phyloP scores from a whole-genome alignment of 2,329 filamentous ascomycete genomes.

The Fusarium devonianum region DNA sequence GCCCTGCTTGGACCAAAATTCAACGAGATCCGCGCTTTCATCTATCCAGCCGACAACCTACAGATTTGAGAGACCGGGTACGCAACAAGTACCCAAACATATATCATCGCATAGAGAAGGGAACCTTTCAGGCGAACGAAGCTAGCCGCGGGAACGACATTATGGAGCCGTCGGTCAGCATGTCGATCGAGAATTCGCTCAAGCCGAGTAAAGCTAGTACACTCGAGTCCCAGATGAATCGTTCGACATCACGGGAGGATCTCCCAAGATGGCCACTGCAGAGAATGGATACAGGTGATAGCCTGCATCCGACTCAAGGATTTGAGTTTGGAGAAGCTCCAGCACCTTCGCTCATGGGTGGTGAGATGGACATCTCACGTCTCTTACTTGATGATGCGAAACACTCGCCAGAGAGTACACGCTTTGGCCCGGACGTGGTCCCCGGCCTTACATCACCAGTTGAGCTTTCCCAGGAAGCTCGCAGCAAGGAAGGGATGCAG shows the following conservation, averaged over 20 bases:
- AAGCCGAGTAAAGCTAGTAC: conserved; percentile 49
- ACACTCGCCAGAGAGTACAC: conserved; percentile 34
- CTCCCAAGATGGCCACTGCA: conserved; percentile 53
- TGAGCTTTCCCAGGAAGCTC: conserved; percentile 20
- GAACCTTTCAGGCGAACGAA: conserved; percentile 56
- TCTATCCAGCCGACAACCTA: conserved; percentile 66
- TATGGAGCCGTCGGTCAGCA: conserved; percentile 61
- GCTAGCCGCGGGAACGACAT: conserved; percentile 50
- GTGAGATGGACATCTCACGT: conserved; percentile 69
- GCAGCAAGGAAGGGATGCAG: conserved; percentile 25
- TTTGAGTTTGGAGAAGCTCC: conserved; percentile 56
- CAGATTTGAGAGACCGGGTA: conserved; percentile 68
- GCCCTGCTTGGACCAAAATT: conserved; percentile 71
- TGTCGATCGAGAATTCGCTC: conserved; percentile 57
- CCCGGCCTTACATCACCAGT: conserved; percentile 38
- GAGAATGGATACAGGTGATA: conserved; percentile 43
- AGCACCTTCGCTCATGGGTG: conserved; percentile 51
- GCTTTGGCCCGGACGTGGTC: conserved; percentile 40
- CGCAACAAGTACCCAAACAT: conserved; percentile 69
- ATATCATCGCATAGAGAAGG: conserved; percentile 64
- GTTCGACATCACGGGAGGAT: conserved; percentile 56
- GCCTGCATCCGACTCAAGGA: conserved; percentile 36
- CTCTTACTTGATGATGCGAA: conserved; percentile 63
- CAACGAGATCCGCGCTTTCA: conserved; percentile 66
- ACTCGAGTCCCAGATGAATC: conserved; percentile 51